Evolutionary conservation across 305 asterid genomes (phyloP), one percentile per base, ranked within the genome.

Genomic region (Coffea humblotiana): DNA sequence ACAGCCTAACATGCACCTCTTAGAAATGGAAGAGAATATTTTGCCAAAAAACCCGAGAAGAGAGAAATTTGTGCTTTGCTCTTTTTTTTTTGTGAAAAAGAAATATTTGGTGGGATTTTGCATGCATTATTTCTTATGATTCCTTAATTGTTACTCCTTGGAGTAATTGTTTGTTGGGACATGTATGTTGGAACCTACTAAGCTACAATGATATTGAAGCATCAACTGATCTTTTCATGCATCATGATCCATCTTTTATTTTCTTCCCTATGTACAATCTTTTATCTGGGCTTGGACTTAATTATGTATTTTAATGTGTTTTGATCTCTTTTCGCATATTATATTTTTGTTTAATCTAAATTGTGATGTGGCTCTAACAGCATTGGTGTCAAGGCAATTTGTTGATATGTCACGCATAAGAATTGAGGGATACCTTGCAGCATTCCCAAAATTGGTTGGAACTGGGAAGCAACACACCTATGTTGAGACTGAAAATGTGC

Each of bases 351-450:
- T 14, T 77, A 84, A 81, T 82, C 79, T 72, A 18, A 83, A 71
- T 82, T 79, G n/a, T 86, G 72, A 69, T 66, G 45, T 83, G 80
- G 79, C 84, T 83, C 87, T 70, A 63, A 71, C 97, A 92, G 96
- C 92, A 23, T 93, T 94, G 74, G 93, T 89, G 72, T 94, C 98
- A 72, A 94, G 98, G 92, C 98, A 94, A 85, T 94, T 84, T 87
- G 95, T 94, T 65, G 96, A 92, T 79, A 92, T 94, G 96, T 90
- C 97, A 75, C 96, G 95, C 77, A 91, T 92, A 73, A 89, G 98
- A 78, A 94, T 94, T 84, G 98, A 94, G 88, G 97, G 98, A 56
- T 91, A 92, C 87, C 95, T 94, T 86, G 97, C 97, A 72, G 98
- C 98, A 75, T 92, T 94, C 77, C 98, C 97, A 76, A 94, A 94